phyloP scores from a whole-genome alignment of 164 flowering plant genomes.

The Protea cynaroides region DNA sequence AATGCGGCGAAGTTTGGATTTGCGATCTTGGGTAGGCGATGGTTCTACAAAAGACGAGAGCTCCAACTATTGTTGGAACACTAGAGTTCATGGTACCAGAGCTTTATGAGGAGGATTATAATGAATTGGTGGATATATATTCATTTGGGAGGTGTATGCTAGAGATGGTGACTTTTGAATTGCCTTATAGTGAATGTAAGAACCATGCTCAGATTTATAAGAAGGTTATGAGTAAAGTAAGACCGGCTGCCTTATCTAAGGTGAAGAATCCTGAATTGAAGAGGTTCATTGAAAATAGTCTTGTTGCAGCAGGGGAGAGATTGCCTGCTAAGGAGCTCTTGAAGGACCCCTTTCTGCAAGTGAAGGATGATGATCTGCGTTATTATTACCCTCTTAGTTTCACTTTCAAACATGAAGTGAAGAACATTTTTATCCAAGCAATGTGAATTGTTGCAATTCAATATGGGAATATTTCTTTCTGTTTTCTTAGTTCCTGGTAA shows the following conservation, averaged over 20 bases:
- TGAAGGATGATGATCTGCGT: too few species aligned
- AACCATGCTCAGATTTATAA: slow-evolving; percentile 62
- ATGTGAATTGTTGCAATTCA: too few species aligned
- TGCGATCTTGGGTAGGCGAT: too few species aligned
- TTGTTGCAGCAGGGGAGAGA: slow-evolving; percentile 47
- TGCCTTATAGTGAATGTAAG: slow-evolving; percentile 75
- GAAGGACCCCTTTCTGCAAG: slow-evolving; percentile 47
- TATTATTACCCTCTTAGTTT: too few species aligned
- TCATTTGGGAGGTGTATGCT: slow-evolving; percentile 70
- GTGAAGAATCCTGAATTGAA: slow-evolving; percentile 53
- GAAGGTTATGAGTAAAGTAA: slow-evolving; percentile 58
- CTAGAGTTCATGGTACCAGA: slow-evolving; percentile 70
- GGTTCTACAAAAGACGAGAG: too few species aligned
- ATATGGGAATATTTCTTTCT: too few species aligned
- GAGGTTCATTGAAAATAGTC: slow-evolving; percentile 64
- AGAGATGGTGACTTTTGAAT: slow-evolving; percentile 69
- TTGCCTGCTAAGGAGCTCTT: slow-evolving; percentile 72
- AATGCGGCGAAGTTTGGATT: slow-evolving; percentile 42
- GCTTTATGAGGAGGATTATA: slow-evolving; percentile 69
- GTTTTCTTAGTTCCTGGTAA: too few species aligned
- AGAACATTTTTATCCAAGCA: too few species aligned
- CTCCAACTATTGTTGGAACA: too few species aligned
- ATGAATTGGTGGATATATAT: slow-evolving; percentile 72
- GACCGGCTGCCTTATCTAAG: slow-evolving; percentile 51
- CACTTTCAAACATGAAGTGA: too few species aligned